These are phyloP conservation scores for Quambalaria eucalypti DNA, from an alignment of 1,284 basidiomycete genomes.

Conservation along the genomic window DNA sequence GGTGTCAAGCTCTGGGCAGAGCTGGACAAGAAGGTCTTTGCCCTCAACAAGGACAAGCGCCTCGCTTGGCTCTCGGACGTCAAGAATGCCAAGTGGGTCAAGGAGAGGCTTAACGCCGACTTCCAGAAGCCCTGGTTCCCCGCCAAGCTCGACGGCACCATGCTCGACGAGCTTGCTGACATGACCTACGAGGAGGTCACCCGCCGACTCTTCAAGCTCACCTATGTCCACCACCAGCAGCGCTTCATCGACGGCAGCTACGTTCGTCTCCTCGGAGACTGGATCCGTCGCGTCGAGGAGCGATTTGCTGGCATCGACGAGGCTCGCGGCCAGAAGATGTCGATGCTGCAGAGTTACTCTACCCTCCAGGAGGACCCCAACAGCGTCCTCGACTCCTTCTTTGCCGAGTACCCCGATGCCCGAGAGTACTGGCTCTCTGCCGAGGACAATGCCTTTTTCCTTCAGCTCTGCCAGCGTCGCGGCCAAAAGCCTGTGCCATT, in stretches of 20 bases:
- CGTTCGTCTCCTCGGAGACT: conserved; percentile 90
- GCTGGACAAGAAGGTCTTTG: conserved; percentile 84
- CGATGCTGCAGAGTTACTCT: conserved; percentile 63
- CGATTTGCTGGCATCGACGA: conserved; percentile 53
- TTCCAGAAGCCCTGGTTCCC: conserved; percentile 64
- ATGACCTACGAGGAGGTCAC: conserved; percentile 98
- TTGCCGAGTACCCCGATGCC: conserved; percentile 69
- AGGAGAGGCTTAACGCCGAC: conserved; percentile 83
- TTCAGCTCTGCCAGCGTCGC: conserved; percentile 84
- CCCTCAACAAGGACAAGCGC: conserved; percentile 88
- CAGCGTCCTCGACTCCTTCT: conserved; percentile 71
- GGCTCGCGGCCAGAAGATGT: conserved; percentile 28
- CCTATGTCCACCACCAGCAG: conserved; percentile 82
- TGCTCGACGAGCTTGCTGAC: conserved; percentile 70
- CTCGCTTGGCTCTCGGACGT: conserved; percentile 75
- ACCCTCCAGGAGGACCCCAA: conserved; percentile 69
- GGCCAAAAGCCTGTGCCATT: conserved; percentile 98
- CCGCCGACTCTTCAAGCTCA: conserved; percentile 78
- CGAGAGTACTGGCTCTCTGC: conserved; percentile 79
- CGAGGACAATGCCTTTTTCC: conserved; percentile 90
- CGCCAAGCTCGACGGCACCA: conserved; percentile 52
- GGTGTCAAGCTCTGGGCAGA: conserved; percentile 96
- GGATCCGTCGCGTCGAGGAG: conserved; percentile 84
- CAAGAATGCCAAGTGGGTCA: conserved; percentile 65
- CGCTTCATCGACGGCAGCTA: conserved; percentile 93